These are phyloP conservation scores for Crucibulum laeve DNA, from an alignment of 768 basidiomycete genomes.

Conservation along the genomic window DNA sequence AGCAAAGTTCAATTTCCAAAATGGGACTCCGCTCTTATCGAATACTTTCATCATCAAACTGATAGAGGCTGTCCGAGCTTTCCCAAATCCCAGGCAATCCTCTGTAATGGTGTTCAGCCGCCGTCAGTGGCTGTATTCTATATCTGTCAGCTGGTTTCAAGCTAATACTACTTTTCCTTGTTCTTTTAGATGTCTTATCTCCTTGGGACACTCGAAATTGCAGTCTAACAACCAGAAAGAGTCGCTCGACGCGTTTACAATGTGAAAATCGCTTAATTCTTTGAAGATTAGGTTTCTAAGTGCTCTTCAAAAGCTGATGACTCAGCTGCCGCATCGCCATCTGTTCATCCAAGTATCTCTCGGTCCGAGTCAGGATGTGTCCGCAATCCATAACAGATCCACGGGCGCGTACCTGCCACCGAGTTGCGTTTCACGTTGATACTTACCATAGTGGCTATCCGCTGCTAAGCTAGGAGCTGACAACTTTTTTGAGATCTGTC, in stretches of 20 bases:
- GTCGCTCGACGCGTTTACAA: not conserved
- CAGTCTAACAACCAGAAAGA: not conserved
- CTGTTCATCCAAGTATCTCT: slow-evolving; percentile 17
- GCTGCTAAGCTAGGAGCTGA: not conserved
- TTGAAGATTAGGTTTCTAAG: too few species aligned
- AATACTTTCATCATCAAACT: too few species aligned
- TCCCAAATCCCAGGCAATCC: too few species aligned
- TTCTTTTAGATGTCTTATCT: not conserved
- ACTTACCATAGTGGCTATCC: slow-evolving; percentile 23
- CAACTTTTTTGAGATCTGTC: slow-evolving; percentile 21
- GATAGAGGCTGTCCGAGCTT: too few species aligned
- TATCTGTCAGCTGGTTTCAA: not conserved
- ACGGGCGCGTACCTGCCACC: slow-evolving; percentile 28
- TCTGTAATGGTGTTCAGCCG: too few species aligned
- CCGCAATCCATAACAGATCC: slow-evolving; percentile 29
- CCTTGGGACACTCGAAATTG: not conserved
- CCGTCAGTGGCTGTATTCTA: slow-evolving; percentile 2
- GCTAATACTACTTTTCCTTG: not conserved
- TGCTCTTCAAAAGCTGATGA: slow-evolving; percentile 17
- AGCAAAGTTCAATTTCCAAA: too few species aligned
- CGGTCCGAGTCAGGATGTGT: slow-evolving; percentile 29
- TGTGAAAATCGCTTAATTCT: too few species aligned
- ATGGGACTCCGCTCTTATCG: too few species aligned
- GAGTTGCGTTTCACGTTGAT: slow-evolving; percentile 26
- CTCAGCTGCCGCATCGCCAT: slow-evolving; percentile 18